These are phyloP conservation scores for Wallemia ichthyophaga DNA, from an alignment of 1,284 basidiomycete genomes.

Conservation along the genomic window DNA sequence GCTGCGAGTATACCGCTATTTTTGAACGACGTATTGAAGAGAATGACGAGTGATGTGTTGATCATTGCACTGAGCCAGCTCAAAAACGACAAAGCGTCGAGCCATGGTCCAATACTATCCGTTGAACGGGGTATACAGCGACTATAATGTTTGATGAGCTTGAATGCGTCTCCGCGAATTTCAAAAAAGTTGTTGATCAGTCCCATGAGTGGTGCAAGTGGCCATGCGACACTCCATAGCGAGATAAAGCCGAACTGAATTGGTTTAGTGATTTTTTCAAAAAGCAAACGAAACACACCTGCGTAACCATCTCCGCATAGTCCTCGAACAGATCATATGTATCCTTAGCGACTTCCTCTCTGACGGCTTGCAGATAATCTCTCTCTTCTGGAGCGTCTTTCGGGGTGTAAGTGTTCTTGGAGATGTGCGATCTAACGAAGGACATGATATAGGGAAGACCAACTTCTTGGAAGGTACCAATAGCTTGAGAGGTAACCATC, in stretches of 20 bases:
- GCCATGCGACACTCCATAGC: constrained; percentile 84
- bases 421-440: not conserved
- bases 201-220: constrained; percentile 54
- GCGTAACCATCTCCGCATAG: constrained; percentile 81
- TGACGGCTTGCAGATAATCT: constrained; percentile 41
- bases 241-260: constrained; percentile 58
- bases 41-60: constrained; percentile 56
- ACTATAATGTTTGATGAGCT: constrained; percentile 58
- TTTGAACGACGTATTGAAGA: constrained; percentile 26
- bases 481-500: not conserved
- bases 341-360: constrained; percentile 45
- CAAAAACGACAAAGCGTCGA: constrained; percentile 53
- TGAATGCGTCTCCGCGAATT: constrained; percentile 74
- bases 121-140: constrained; percentile 57
- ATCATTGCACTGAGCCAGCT: constrained; percentile 60
- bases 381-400: constrained; percentile 19
- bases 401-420: not conserved
- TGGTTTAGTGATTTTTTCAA: constrained; percentile 3
- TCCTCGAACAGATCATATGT: constrained; percentile 53
- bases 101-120: constrained; percentile 81
- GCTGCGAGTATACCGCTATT: not conserved
- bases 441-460: not conserved
- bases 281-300: constrained; percentile 6
- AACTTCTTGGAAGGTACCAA: not conserved
- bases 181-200: constrained; percentile 71